Evolutionary conservation across 495 filamentous ascomycete species (phyloP).

Genomic region (Penicillium arizonense): DNA sequence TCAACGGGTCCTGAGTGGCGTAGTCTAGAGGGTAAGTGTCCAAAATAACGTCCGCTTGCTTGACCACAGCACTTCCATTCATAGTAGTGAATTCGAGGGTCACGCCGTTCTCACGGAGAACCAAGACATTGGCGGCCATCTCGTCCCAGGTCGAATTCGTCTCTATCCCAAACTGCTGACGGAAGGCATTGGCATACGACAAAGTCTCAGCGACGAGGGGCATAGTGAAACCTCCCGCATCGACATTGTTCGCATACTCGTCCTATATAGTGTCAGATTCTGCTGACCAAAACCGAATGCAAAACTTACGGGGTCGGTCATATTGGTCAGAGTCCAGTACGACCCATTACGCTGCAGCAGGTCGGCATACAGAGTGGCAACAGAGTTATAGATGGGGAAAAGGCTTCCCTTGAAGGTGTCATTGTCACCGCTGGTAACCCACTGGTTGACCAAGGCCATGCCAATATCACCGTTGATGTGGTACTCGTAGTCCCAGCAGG

Average conservation of each 20-base stretch:
- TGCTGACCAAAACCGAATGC: background rate
- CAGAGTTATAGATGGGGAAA: constrained; percentile 59
- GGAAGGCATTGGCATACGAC: constrained; percentile 54
- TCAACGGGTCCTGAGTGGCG: constrained; percentile 45
- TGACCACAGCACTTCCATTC: constrained; percentile 61
- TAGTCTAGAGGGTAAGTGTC: constrained; percentile 60
- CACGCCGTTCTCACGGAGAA: constrained; percentile 58
- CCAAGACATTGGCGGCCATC: constrained; percentile 51
- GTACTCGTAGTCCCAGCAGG: constrained; percentile 59
- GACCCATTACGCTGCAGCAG: constrained; percentile 53
- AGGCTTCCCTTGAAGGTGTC: constrained; percentile 48
- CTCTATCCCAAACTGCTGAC: constrained; percentile 51
- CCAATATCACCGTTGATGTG: constrained; percentile 75
- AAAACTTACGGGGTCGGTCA: constrained; percentile 68
- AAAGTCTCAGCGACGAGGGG: constrained; percentile 61
- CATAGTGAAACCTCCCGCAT: constrained; percentile 74
- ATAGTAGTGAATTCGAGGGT: constrained; percentile 69
- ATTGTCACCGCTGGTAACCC: constrained; percentile 57
- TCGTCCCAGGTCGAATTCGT: constrained; percentile 51
- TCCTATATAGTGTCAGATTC: constrained; percentile 37
- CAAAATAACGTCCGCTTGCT: constrained; percentile 65
- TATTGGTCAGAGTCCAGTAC: constrained; percentile 55
- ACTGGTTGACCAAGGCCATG: constrained; percentile 58
- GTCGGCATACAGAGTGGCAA: constrained; percentile 56
- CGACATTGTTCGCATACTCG: constrained; percentile 70